Conservation (phyloP, 176 grass and related monocot genomes). For the Oropetium thomaeum region DNA sequence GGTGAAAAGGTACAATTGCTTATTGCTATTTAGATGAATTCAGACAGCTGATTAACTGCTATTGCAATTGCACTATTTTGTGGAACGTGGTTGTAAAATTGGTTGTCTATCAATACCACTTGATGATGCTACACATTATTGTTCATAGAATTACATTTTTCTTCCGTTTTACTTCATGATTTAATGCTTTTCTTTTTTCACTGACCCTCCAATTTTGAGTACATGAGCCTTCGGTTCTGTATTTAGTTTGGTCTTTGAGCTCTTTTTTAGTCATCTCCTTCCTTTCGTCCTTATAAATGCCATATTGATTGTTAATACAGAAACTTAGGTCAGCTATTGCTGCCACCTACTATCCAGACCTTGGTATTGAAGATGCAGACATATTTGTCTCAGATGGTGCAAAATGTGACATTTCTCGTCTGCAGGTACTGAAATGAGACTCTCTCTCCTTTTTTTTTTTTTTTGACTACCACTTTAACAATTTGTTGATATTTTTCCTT, state of each 20-base stretch:
- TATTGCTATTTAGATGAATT: background rate
- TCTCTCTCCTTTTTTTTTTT: background rate
- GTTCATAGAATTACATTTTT: background rate
- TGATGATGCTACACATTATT: background rate
- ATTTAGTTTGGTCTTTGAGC: background rate
- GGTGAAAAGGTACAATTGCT: slow-evolving; percentile 80
- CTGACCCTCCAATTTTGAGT: background rate
- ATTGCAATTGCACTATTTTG: background rate
- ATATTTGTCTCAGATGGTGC: slow-evolving; percentile 98
- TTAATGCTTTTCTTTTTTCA: slow-evolving; percentile 9
- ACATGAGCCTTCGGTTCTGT: background rate
- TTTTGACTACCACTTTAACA: slow-evolving; percentile 2
- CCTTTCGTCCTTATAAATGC: background rate
- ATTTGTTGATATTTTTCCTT: background rate
- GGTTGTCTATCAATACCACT: background rate
- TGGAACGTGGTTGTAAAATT: background rate
- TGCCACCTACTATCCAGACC: slow-evolving; percentile 77
- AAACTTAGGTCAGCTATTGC: slow-evolving; percentile 82
- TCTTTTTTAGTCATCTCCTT: background rate
- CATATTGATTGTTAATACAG: slow-evolving; percentile 44
- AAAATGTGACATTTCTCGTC: slow-evolving; percentile 97
- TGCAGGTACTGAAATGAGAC: slow-evolving; percentile 54
- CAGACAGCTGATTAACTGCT: background rate
- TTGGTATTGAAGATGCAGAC: slow-evolving; percentile 82
- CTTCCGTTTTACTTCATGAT: background rate